Evolutionary conservation across 2,329 filamentous ascomycete species (phyloP), one percentile per base, ranked within the genome.

Genomic region (Colletotrichum trifolii): DNA sequence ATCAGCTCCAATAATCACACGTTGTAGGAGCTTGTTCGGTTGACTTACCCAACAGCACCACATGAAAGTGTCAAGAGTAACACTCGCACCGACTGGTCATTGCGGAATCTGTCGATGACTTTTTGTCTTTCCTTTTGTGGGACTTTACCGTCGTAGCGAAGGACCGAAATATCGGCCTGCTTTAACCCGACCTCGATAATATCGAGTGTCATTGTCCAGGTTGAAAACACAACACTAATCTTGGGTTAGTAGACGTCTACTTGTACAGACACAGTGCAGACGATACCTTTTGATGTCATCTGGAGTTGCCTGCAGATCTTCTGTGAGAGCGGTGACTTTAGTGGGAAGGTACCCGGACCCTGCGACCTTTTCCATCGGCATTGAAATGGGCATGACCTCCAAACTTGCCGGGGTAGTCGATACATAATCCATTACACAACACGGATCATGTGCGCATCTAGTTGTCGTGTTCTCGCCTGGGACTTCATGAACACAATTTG

Each of bases 21-120:
- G 33, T 33, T 36, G 43, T 3, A 15, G 12, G 4, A 3, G 2
- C 15, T 8, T 4, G 2, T 2, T 8, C 15, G 12, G n/a, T 15
- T 34, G 53, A 8, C 79, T 71, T 70, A 83, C 81, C 84, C 83
- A 25, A 82, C 79, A n/a, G 82, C 82, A 40, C 82, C 85, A 56
- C 84, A 87, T 0, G 80, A 79, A 1, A 86, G 71, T 0, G 83
- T 85, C 1, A 86, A 70, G 0, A 87, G 74, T 58, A 85, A 76
- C 4, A 86, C 79, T 0, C 73, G 71, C 4, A 82, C 69, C 0
- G 40, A 60, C 0, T 76, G 70, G 9, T 85, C 76, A 0, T 53
- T 69, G 1, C 74, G 73, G 67, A 86, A 85, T 5, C 60, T 71
- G 0, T 81, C 68, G 0, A 86, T 68, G 0, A 81, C 77, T 0